phyloP scores from a whole-genome alignment of 2,329 filamentous ascomycete species.

The Aspergillus sp. region DNA sequence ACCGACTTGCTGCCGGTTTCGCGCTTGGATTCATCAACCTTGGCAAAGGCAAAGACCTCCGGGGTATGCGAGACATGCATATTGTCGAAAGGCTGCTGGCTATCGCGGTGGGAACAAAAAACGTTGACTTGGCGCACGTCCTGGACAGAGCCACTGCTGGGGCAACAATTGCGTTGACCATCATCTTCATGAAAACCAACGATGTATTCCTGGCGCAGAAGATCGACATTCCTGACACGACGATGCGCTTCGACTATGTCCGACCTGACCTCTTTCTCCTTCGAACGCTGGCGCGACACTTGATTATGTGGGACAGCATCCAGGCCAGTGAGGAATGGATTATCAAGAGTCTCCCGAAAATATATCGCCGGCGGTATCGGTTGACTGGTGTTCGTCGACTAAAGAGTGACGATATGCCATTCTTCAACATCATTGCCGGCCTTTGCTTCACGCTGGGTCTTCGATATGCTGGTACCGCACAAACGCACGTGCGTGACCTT shows the following conservation, averaged over 20 bases:
- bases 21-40: constrained; percentile 91
- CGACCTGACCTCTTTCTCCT: constrained; percentile 87
- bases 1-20: constrained; percentile 87
- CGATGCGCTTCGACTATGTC: constrained; percentile 90
- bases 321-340: constrained; percentile 70
- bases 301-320: constrained; percentile 90
- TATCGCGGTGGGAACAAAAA: constrained; percentile 80
- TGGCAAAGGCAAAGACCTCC: constrained; percentile 79
- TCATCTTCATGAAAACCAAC: constrained; percentile 97
- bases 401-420: constrained; percentile 76
- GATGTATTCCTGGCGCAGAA: constrained; percentile 81
- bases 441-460: constrained; percentile 74
- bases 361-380: constrained; percentile 58
- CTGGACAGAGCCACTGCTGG: constrained; percentile 88
- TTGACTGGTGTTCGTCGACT: constrained; percentile 57
- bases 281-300: constrained; percentile 77
- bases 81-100: constrained; percentile 81
- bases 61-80: constrained; percentile 87
- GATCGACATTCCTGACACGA: constrained; percentile 84
- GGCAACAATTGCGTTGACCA: constrained; percentile 80
- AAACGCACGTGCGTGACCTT: constrained; percentile 67
- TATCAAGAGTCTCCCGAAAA: constrained; percentile 60
- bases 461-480: constrained; percentile 66
- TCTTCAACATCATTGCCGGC: constrained; percentile 86
- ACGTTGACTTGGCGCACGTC: constrained; percentile 85